Percentiles rank a stretch among this genome's conserved stretches.
phyloP scores from a whole-genome alignment of 345 rosid genomes.

The Gossypium raimondii region DNA sequence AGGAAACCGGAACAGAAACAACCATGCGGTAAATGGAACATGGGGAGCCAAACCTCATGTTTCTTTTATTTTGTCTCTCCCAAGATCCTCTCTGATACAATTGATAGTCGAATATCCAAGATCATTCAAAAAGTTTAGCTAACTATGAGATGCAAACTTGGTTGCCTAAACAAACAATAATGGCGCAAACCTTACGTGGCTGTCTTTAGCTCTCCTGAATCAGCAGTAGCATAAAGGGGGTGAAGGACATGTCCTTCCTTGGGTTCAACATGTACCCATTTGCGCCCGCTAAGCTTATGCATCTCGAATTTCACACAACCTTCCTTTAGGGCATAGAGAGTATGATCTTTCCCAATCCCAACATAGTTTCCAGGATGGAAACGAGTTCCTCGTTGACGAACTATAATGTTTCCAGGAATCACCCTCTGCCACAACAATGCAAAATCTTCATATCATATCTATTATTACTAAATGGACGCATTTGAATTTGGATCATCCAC shows the following conservation, averaged over 20 bases:
- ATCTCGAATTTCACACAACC: conserved; percentile 70
- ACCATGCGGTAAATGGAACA: not conserved
- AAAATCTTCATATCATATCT: not conserved
- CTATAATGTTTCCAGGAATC: conserved; percentile 77
- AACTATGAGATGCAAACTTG: not conserved
- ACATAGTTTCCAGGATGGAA: conserved; percentile 90
- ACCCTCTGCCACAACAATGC: not conserved
- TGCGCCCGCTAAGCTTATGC: conserved; percentile 63
- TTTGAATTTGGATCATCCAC: conserved; percentile 6
- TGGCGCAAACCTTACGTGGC: conserved; percentile 11
- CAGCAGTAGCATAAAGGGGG: conserved; percentile 46
- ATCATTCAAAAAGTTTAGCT: not conserved
- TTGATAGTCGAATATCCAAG: not conserved
- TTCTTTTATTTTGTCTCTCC: not conserved
- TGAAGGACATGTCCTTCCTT: conserved; percentile 74
- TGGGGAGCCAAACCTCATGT: not conserved
- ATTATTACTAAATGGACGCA: not conserved
- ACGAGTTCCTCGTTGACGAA: conserved; percentile 70
- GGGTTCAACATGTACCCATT: conserved; percentile 73
- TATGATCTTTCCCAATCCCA: conserved; percentile 73
- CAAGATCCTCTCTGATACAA: not conserved
- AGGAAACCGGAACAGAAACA: not conserved
- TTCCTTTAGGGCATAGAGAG: conserved; percentile 64
- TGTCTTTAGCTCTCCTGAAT: conserved; percentile 28
- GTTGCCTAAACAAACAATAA: not conserved